Percentiles rank a stretch among this genome's conserved stretches.
Evolutionary conservation across 2,329 filamentous ascomycete genomes (phyloP).

Genomic region (Microcyclosporella mali): DNA sequence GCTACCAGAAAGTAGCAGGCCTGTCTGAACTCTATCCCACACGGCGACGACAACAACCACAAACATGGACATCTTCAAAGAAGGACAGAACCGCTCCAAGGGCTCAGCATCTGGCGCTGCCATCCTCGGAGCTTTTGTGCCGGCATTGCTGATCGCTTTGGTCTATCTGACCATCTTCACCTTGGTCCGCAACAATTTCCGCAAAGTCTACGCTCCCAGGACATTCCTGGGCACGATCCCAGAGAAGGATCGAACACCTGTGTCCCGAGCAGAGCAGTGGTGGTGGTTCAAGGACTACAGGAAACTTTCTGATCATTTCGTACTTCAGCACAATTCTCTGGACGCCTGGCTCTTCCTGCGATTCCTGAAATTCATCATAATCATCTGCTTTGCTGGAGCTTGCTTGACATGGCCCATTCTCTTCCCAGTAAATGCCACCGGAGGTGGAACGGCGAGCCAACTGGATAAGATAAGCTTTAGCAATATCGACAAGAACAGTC

Average conservation of each 20-base stretch:
- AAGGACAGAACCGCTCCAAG: conserved; percentile 23
- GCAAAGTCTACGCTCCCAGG: conserved; percentile 30
- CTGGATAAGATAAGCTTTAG: conserved; percentile 31
- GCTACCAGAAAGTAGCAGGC: background rate
- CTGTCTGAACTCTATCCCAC: background rate
- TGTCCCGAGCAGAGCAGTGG: conserved; percentile 17
- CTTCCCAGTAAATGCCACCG: conserved; percentile 43
- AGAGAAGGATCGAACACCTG: conserved; percentile 29
- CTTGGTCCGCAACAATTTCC: conserved; percentile 26
- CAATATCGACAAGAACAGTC: conserved; percentile 38
- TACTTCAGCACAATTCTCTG: conserved; percentile 44
- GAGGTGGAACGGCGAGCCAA: conserved; percentile 27
- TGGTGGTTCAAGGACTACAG: conserved; percentile 47
- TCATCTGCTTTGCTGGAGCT: conserved; percentile 39
- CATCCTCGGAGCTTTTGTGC: conserved; percentile 30
- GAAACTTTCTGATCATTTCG: conserved; percentile 39
- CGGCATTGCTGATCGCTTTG: conserved; percentile 26
- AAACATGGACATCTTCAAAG: conserved; percentile 12
- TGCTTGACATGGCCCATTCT: conserved; percentile 43
- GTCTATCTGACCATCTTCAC: conserved; percentile 27
- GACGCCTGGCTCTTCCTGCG: conserved; percentile 45
- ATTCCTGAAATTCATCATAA: conserved; percentile 41
- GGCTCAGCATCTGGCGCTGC: conserved; percentile 27
- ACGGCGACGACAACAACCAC: background rate
- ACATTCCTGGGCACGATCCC: conserved; percentile 30